Evolutionary conservation across 441 rosid species (phyloP), one percentile per base, ranked within the genome.

Genomic region (Mallotus japonicus): DNA sequence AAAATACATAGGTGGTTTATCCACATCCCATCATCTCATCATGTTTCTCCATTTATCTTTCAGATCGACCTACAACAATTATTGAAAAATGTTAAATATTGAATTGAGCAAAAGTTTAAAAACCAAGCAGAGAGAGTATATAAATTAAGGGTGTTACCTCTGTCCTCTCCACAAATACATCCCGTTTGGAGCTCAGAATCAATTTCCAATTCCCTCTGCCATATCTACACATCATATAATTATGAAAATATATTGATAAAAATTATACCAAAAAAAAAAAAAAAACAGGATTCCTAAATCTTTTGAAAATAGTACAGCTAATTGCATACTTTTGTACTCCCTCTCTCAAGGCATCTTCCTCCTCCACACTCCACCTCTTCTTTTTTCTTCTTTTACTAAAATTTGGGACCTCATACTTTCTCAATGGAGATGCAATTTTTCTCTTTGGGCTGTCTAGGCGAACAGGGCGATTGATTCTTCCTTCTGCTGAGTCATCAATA

Each of bases 1-100:
- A 51, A 32, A 22, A 32, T 8, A 34, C 2, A 54, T 37, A 5
- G 12, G 10, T 7, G 37, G 47, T 3, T 5, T 4, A 10, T 8
- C 7, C 34, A 57, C 8, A 17, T 13, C 49, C n/a, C 19, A 19
- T 56, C 61, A 68, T 34, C 62, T 67, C 22, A 60, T 76, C 84
- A 79, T 65, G 56, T 83, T 83, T 72, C 87, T 77, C 86, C 86
- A 83, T 37, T 81, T 81, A 69, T 83, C 84, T 76, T 83, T 83
- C 61, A 86, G 70, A 80, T 86, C 83, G 50, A 73, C 85, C 82
- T 82, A 71, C 61, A 61, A 3, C 47, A 58, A 69, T 19, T 15
- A 42, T 46, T 49, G 62, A 20, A 17, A 42, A 17, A 57, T n/a
- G 53, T 56, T 69, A 13, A 57, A 56, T 9, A 13, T 56, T 14